Conservation (phyloP, 2,329 filamentous ascomycete genomes). For the Beauveria varroae region DNA sequence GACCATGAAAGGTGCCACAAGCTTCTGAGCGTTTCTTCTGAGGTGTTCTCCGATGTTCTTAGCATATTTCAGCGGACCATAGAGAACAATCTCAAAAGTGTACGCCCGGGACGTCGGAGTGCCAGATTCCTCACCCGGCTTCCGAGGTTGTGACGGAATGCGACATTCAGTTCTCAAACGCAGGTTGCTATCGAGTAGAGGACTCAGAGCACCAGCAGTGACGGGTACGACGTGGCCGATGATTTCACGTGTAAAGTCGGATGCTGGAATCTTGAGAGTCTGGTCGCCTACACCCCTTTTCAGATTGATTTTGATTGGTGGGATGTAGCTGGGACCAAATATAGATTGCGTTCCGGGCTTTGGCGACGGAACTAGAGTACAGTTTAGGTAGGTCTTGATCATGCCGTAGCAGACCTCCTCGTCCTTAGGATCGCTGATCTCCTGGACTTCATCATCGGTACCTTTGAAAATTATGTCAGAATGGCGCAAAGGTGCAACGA, state of each 20-base stretch:
- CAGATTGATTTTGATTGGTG: constrained; percentile 65
- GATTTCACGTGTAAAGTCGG: constrained; percentile 61
- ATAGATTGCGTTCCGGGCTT: constrained; percentile 56
- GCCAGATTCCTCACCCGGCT: constrained; percentile 57
- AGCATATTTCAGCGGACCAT: constrained; percentile 63
- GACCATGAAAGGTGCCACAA: constrained; percentile 58
- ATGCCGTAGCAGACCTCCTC: constrained; percentile 78
- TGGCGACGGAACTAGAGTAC: constrained; percentile 59
- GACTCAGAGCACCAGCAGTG: constrained; percentile 60
- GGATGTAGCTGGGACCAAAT: constrained; percentile 56
- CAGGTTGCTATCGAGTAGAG: constrained; percentile 60
- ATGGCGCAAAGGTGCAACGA: constrained; percentile 17
- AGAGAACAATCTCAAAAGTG: constrained; percentile 66
- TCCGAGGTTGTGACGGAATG: constrained; percentile 59
- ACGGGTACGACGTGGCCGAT: constrained; percentile 70
- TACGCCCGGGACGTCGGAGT: constrained; percentile 53
- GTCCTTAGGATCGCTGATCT: constrained; percentile 51
- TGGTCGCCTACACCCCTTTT: constrained; percentile 49
- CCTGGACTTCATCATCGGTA: constrained; percentile 49
- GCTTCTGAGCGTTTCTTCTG: constrained; percentile 53
- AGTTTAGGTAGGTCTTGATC: constrained; percentile 61
- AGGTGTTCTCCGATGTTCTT: constrained; percentile 61
- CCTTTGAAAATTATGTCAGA: constrained; percentile 17
- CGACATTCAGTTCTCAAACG: constrained; percentile 65
- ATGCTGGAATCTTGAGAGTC: constrained; percentile 59